These are phyloP conservation scores for Epichloe hybrida DNA, from an alignment of 2,329 filamentous ascomycete genomes.

Conservation along the genomic window DNA sequence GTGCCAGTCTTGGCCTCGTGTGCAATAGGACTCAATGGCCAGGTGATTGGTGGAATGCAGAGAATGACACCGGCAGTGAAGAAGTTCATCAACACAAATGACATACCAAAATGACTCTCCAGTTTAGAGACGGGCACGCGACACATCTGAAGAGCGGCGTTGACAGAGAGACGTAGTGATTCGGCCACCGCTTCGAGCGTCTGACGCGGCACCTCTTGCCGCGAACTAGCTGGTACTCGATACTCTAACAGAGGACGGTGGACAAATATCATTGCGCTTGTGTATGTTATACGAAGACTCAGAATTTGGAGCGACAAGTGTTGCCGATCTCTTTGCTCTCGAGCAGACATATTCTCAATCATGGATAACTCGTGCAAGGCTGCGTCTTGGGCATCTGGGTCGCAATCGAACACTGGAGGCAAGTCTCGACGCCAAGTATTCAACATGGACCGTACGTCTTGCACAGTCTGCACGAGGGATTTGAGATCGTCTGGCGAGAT, in stretches of 20 bases:
- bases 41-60: conserved; percentile 16
- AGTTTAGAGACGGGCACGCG: conserved; percentile 14
- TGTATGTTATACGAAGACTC: not conserved
- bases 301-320: conserved; percentile 2
- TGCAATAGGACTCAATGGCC: conserved; percentile 14
- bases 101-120: conserved; percentile 11
- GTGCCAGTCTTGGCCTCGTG: conserved; percentile 18
- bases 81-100: conserved; percentile 9
- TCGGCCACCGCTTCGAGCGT: conserved; percentile 13
- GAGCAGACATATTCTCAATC: not conserved
- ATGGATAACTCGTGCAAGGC: not conserved
- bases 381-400: conserved; percentile 1
- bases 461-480: conserved; percentile 8
- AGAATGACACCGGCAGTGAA: conserved; percentile 14
- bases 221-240: conserved; percentile 1
- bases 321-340: not conserved
- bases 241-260: conserved; percentile 2
- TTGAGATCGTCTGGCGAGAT: conserved; percentile 9
- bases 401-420: conserved; percentile 1
- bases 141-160: conserved; percentile 17
- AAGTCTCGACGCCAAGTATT: conserved; percentile 6
- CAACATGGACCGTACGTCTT: conserved; percentile 6
- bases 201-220: conserved; percentile 5
- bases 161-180: conserved; percentile 11
- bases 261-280: conserved; percentile 3